These are phyloP conservation scores for Closterium sp. DNA, from an alignment of 139 green algal species.

Conservation along the genomic window DNA sequence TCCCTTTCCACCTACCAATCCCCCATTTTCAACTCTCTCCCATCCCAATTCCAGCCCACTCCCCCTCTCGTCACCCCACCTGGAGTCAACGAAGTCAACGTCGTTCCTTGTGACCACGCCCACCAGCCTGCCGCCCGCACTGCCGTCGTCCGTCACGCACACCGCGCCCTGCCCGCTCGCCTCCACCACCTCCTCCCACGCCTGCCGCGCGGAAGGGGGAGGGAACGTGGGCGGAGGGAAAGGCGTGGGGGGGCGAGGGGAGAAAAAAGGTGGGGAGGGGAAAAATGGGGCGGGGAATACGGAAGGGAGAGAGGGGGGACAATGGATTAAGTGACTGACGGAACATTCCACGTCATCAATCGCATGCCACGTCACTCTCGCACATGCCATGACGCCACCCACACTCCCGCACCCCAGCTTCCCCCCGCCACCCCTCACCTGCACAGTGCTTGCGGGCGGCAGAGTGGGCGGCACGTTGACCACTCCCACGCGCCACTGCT, in stretches of 20 bases:
- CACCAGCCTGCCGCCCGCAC: not conserved
- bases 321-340: not conserved
- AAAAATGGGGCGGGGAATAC: too few relatives aligned
- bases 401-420: not conserved
- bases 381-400: not conserved
- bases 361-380: not conserved
- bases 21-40: not conserved
- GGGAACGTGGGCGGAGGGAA: too few relatives aligned
- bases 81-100: conserved; percentile 5
- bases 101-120: not conserved
- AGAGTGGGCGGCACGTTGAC: not conserved
- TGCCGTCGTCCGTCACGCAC: conserved; percentile 10
- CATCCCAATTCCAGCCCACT: not conserved
- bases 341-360: not conserved
- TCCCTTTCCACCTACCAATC: not conserved
- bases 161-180: not conserved
- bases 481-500: not conserved
- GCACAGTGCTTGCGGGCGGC: not conserved
- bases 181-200: not conserved
- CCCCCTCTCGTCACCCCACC: not conserved
- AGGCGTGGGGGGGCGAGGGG: too few relatives aligned
- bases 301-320: not conserved
- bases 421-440: not conserved
- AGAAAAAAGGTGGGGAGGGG: not conserved
- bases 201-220: not conserved